Percentiles rank a stretch among this genome's conserved stretches.
phyloP scores from a whole-genome alignment of 2,329 filamentous ascomycete genomes.

The Sporothrix brasiliensis region DNA sequence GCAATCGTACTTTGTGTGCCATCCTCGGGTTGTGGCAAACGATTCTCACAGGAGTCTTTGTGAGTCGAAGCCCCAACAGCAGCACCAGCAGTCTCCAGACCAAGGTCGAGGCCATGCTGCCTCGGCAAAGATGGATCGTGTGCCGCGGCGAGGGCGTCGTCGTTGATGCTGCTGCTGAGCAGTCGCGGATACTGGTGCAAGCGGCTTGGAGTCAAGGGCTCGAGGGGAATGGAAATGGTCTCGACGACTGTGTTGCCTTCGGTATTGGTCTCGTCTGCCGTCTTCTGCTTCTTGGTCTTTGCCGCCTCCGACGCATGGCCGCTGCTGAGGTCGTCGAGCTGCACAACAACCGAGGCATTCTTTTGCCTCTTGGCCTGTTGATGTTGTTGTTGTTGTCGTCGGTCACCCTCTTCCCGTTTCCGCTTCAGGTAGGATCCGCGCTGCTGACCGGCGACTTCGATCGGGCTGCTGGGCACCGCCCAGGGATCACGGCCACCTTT shows the following conservation, averaged over 20 bases:
- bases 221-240: conserved; percentile 42
- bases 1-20: conserved; percentile 42
- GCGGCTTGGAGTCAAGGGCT: conserved; percentile 45
- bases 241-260: conserved; percentile 19
- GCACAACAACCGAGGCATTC: not conserved
- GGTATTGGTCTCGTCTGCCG: conserved; percentile 30
- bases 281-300: conserved; percentile 19
- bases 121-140: conserved; percentile 28
- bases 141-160: conserved; percentile 2
- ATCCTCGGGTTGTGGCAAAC: conserved; percentile 40
- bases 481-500: conserved; percentile 43
- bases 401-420: conserved; percentile 29
- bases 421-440: conserved; percentile 34
- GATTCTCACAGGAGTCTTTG: conserved; percentile 21
- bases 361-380: not conserved
- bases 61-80: too few relatives aligned
- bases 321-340: not conserved
- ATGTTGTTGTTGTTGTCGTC: not conserved
- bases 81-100: too few relatives aligned
- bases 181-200: conserved; percentile 44
- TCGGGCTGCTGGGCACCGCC: conserved; percentile 52
- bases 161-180: conserved; percentile 34
- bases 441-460: conserved; percentile 21
- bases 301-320: not conserved
- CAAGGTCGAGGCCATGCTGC: not conserved